These are phyloP conservation scores for Kregervanrija pseudodelftensis DNA, from an alignment of 805 yeast genomes.

Conservation along the genomic window DNA sequence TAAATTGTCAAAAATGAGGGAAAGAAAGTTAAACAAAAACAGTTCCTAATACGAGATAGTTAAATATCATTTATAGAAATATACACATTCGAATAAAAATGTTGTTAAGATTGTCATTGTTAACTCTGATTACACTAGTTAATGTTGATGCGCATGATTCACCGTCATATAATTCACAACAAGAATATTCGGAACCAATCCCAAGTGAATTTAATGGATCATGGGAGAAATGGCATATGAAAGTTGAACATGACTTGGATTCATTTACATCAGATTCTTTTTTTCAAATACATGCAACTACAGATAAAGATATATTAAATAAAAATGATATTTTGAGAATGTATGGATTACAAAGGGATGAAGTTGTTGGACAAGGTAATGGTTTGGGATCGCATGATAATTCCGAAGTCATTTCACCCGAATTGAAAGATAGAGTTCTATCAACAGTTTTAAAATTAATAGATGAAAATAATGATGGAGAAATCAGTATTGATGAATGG, in stretches of 20 bases:
- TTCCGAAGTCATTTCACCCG: constrained; percentile 50
- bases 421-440: constrained; percentile 49
- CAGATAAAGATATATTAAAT: constrained; percentile 49
- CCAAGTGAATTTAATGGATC: constrained; percentile 43
- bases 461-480: constrained; percentile 62
- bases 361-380: constrained; percentile 78
- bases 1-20: too few relatives aligned
- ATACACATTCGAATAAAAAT: background rate
- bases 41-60: too few relatives aligned
- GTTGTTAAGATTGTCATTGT: background rate
- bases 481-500: constrained; percentile 66
- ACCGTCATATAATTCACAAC: constrained; percentile 1
- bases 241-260: constrained; percentile 55
- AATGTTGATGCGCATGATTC: background rate
- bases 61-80: too few relatives aligned
- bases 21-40: too few relatives aligned
- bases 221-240: constrained; percentile 91
- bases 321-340: constrained; percentile 62
- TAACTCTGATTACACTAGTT: background rate
- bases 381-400: constrained; percentile 81
- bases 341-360: constrained; percentile 71
- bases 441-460: constrained; percentile 47
- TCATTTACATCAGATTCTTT: constrained; percentile 45
- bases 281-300: constrained; percentile 73
- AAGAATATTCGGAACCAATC: constrained; percentile 32